Percentiles rank a stretch among this genome's conserved stretches.
Conservation (phyloP, 192 early-diverging fungal species). For the Physocladia obscura region DNA sequence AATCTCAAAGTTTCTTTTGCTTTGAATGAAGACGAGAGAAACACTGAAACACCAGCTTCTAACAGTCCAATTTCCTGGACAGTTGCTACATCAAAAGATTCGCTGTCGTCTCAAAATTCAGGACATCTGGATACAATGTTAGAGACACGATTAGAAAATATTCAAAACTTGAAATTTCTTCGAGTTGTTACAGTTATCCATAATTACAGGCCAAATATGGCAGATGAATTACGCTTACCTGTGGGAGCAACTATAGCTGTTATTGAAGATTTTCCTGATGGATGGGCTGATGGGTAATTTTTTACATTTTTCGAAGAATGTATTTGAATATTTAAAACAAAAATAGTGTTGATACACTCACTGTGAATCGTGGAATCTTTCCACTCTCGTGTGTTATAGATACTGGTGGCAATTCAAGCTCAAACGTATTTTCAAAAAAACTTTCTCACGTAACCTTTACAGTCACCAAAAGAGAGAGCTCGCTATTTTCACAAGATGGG, state of each 20-base stretch:
- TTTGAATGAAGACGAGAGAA: too few relatives aligned
- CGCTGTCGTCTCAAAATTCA: too few relatives aligned
- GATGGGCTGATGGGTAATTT: constrained; percentile 34
- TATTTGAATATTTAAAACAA: not conserved
- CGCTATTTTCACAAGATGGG: not conserved
- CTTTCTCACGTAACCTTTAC: too few relatives aligned
- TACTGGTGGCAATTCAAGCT: too few relatives aligned
- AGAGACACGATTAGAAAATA: too few relatives aligned
- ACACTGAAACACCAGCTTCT: too few relatives aligned
- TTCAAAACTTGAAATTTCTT: too few relatives aligned
- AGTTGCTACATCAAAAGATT: too few relatives aligned
- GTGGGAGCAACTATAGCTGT: constrained; percentile 27
- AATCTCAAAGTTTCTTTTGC: too few relatives aligned
- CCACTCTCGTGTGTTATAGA: constrained; percentile 38
- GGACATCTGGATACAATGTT: too few relatives aligned
- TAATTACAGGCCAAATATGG: constrained; percentile 29
- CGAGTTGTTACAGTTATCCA: constrained; percentile 32
- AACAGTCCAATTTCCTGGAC: too few relatives aligned
- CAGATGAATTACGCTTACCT: constrained; percentile 33
- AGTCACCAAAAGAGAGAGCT: not conserved
- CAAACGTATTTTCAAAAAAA: too few relatives aligned
- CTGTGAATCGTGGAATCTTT: constrained; percentile 36
- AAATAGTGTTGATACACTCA: constrained; percentile 17
- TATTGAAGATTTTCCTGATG: constrained; percentile 36
- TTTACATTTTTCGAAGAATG: not conserved